Evolutionary conservation across 768 basidiomycete genomes (phyloP).

Genomic region (Amanita fuliginea): DNA sequence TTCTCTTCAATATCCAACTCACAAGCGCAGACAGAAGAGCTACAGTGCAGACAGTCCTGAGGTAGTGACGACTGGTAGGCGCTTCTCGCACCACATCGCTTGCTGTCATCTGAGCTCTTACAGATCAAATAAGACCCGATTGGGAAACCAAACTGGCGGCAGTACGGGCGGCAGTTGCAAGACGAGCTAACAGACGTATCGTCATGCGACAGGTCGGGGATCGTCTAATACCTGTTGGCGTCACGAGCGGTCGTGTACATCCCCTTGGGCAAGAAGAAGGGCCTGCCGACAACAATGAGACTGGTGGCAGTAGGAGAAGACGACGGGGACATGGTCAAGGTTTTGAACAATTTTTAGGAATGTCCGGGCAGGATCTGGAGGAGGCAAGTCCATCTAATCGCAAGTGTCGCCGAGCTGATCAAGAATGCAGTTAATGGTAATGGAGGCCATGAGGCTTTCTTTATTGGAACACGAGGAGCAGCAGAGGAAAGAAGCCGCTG

Average conservation of each 20-base stretch:
- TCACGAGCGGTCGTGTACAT: conserved; percentile 81
- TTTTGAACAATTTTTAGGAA: conserved; percentile 60
- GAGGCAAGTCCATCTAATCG: conserved; percentile 45
- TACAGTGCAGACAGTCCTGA: conserved; percentile 79
- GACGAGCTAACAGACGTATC: conserved; percentile 90
- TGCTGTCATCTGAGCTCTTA: background rate
- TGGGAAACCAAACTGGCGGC: conserved; percentile 96
- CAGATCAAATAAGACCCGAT: conserved; percentile 95
- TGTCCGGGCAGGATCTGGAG: conserved; percentile 84
- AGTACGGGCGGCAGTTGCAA: conserved; percentile 90
- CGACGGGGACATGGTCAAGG: conserved; percentile 46
- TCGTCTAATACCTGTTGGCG: conserved; percentile 91
- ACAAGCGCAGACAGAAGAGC: conserved; percentile 79
- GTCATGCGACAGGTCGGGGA: conserved; percentile 99
- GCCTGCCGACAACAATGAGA: conserved; percentile 28
- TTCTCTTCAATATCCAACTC: conserved; percentile 29
- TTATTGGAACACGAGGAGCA: conserved; percentile 93
- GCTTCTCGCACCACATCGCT: background rate
- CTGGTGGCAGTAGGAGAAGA: conserved; percentile 37
- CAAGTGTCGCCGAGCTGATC: conserved; percentile 3
- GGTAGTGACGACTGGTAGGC: conserved; percentile 82
- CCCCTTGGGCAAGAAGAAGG: conserved; percentile 52
- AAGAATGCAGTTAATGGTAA: conserved; percentile 74
- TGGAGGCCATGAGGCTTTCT: conserved; percentile 97
- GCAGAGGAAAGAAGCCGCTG: conserved; percentile 65